Base-by-base conservation (phyloP, 345 rosid genomes). In the Eucalyptus cloeziana region DNA sequence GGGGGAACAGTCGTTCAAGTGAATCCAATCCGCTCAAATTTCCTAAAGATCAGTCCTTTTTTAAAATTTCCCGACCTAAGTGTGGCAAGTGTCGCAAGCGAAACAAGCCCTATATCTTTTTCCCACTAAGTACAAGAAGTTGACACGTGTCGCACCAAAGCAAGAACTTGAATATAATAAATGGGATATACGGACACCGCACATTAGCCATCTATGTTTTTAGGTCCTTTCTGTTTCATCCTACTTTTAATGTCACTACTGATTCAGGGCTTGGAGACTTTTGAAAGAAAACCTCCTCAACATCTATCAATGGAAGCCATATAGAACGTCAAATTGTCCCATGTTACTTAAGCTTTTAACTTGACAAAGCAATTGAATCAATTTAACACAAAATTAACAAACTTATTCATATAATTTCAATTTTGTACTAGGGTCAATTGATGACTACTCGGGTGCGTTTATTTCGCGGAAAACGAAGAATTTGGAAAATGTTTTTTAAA, bases 381-480 rank as follows among this genome's bases (percentile, higher is more conserved):
- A 27, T 33, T 17, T 33, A 69, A 69, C 24, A 8, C 44, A 8
- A 69, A 17, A 69, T 69, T 10, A 31, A 69, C 2, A 33, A 17
- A 69, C 4, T 69, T 9, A 69, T 33, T 17, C 80, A 9, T 31
- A 15, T 33, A 33, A 69, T 69, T 33, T 33, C 22, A 69, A 69
- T 40, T 33, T 33, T 9, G 10, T 33, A 69, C 5, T 33, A 13
- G 13, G 44, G 80, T 3, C 0, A 33, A 9, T 69, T 17, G 80
- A 17, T 31, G 25, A 33, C 7, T 17, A 31, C 4, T 16, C 5
- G 0, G 2, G 1, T 52, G 58, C 5, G 1, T 52, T 52, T 52
- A 0, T 52, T 52, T 52, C 8, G 2, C 1, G 4, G 2, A 52
- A 52, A 21, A 52, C 2, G 1, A 19, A 52, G 25, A 52, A 52